Base-by-base conservation (phyloP, 140 eudicot species). In the Cichorium intybus region DNA sequence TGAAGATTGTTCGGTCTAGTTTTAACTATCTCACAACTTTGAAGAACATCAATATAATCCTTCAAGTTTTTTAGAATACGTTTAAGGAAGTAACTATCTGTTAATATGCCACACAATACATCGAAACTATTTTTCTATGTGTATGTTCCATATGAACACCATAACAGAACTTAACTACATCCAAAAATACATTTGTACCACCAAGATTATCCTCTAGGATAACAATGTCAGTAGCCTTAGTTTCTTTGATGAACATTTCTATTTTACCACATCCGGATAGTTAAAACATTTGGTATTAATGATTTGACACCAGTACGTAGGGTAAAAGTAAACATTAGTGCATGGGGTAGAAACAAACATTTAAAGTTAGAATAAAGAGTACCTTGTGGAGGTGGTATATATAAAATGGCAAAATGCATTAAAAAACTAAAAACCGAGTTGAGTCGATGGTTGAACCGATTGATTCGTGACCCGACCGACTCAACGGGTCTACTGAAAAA, bases 321-420 rank as follows among this genome's bases (percentile, higher is more conserved):
- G 23, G 23, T 21, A 37, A 3, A 4, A 15, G 29, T 29, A 5
- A 28, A 46, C 46, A 34, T 27, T n/a, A n/a, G n/a, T n/a, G n/a
- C n/a, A n/a, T n/a, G n/a, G n/a, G n/a, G n/a, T n/a, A n/a, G n/a
- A n/a, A n/a, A n/a, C n/a, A n/a, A n/a, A n/a, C n/a, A n/a, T n/a
- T 50, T 10, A 41, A 63, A 56, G 49, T 21, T 4, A 52, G 53
- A 33, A 45, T 60, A 60, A 66, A 33, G 17, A 39, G 17, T 73
- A 90, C 97, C 97, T 84, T 90, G 78, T 90, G 96, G 43, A 87
- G 88, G 79, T 87, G 90, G 71, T n/a, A n/a, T n/a, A n/a, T n/a
- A n/a, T n/a, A n/a, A n/a, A n/a, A n/a, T n/a, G n/a, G n/a, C n/a
- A n/a, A n/a, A n/a, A n/a, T n/a, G n/a, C n/a, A n/a, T n/a, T n/a